Conservation (phyloP, 1,284 basidiomycete genomes). For the Blastosporella zonata region DNA sequence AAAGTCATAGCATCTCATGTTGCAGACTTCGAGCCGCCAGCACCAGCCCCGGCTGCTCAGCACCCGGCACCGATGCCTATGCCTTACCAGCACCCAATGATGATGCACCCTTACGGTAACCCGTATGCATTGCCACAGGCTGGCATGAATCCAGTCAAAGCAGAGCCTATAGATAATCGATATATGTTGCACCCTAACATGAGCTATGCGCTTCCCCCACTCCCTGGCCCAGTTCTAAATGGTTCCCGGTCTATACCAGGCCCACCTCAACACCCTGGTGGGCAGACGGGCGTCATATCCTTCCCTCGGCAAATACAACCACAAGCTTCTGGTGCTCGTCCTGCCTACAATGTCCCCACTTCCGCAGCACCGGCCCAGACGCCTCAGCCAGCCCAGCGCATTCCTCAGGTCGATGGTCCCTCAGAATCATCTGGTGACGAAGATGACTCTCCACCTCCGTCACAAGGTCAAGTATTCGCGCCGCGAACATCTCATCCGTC, state of each 20-base stretch:
- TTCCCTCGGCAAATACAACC: slow-evolving; percentile 36
- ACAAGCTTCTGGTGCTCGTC: slow-evolving; percentile 22
- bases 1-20: slow-evolving; percentile 92
- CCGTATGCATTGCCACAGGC: slow-evolving; percentile 42
- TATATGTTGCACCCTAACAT: slow-evolving; percentile 49
- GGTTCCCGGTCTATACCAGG: slow-evolving; percentile 34
- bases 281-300: slow-evolving; percentile 54
- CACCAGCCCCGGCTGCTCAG: slow-evolving; percentile 38
- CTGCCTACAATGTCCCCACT: slow-evolving; percentile 37
- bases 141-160: slow-evolving; percentile 50
- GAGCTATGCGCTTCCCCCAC: slow-evolving; percentile 55
- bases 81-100: slow-evolving; percentile 49
- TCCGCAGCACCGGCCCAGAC: slow-evolving; percentile 15
- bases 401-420: slow-evolving; percentile 68
- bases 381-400: slow-evolving; percentile 37
- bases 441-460: slow-evolving; percentile 54
- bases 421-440: slow-evolving; percentile 61
- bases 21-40: slow-evolving; percentile 81
- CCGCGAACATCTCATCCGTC: slow-evolving; percentile 61
- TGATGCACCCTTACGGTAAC: slow-evolving; percentile 48
- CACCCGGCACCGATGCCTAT: slow-evolving; percentile 45
- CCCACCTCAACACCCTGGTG: slow-evolving; percentile 44
- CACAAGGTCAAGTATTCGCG: slow-evolving; percentile 52
- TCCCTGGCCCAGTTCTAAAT: slow-evolving; percentile 61
- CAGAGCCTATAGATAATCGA: slow-evolving; percentile 63